A percentile compares a stretch with the other conserved stretches of the same genome.
Evolutionary conservation across 2,329 filamentous ascomycete genomes (phyloP).

Genomic region (Alternaria consortialis): DNA sequence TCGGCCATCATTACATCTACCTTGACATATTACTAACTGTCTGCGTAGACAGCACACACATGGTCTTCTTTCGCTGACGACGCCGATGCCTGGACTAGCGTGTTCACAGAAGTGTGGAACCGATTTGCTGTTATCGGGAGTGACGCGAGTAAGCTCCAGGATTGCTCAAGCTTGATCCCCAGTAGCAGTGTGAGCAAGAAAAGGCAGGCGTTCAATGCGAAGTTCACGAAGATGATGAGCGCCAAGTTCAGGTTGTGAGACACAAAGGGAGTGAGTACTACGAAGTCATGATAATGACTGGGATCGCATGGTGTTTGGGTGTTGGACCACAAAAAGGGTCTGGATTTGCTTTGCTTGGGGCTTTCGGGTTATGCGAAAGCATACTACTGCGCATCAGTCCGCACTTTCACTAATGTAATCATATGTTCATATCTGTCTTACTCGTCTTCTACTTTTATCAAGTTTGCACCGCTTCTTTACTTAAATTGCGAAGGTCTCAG

Average conservation of each 20-base stretch:
- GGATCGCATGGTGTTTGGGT: neutral
- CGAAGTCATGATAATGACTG: neutral
- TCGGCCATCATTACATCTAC: neutral
- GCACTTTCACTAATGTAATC: neutral
- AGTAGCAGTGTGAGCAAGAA: neutral
- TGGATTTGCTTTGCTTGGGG: neutral
- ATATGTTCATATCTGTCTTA: neutral
- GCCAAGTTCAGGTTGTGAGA: constrained; percentile 8
- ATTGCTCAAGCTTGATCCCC: constrained; percentile 34
- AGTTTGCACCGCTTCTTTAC: no score
- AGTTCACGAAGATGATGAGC: constrained; percentile 6
- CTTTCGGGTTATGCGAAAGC: neutral
- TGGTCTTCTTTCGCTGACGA: constrained; percentile 31
- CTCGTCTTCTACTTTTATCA: neutral
- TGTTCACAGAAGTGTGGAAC: constrained; percentile 35
- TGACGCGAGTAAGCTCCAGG: constrained; percentile 27
- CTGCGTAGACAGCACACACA: constrained; percentile 21
- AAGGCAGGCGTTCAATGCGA: neutral
- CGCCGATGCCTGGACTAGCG: constrained; percentile 25
- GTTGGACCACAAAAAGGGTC: neutral
- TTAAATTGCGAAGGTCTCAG: no score
- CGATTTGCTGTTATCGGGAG: constrained; percentile 35
- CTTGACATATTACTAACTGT: neutral
- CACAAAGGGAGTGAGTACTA: neutral
- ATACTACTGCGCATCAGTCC: neutral